Base-by-base conservation (phyloP, 352 stramenopile genomes). In the Phytopythium litorale region DNA sequence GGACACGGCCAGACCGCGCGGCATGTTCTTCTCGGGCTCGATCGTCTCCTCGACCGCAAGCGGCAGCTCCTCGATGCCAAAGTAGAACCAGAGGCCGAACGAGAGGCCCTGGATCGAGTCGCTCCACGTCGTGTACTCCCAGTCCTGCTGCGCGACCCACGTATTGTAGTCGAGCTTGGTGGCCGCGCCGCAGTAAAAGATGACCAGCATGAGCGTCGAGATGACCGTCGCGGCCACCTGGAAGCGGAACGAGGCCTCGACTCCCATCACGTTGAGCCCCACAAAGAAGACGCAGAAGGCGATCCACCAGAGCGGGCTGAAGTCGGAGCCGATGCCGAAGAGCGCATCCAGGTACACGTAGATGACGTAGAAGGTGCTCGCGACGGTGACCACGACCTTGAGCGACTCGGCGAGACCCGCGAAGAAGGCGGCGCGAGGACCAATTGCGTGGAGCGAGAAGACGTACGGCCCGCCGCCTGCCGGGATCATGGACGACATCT, bases 31-130 rank as follows among this genome's bases (percentile, higher is more conserved):
- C 52, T 76, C 73, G 0, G 82, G 82, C 23, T 91, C 70, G 53
- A 91, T 87, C 5, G 82, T 88, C 57, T 91, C 82, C 49, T 91
- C 82, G 3, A 87, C 69, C 3, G 82, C 79, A 40, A 91, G 82
- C 0, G 82, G 82, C 1, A 91, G 68, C 54, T 91, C 79, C 64
- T 91, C 82, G 37, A 89, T 91, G 43, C 79, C 81, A 11, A 63
- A 48, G 66, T 83, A 88, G 59, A 88, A 88, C 78, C 78, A 88
- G 60, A 86, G 78, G 21, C 76, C 62, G 64, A 81, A 88, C 59
- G 78, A 84, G 46, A 88, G 69, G 1, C 76, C 74, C 42, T 83
- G 76, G 35, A 88, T 68, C 30, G 79, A 67, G 15, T 77, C 78
- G n/a, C 68, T 70, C 42, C 70, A 60, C 49, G 74, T 66, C 7